Evolutionary conservation across 176 grass and related monocot genomes (phyloP).

Genomic region (Juncus inflexus): DNA sequence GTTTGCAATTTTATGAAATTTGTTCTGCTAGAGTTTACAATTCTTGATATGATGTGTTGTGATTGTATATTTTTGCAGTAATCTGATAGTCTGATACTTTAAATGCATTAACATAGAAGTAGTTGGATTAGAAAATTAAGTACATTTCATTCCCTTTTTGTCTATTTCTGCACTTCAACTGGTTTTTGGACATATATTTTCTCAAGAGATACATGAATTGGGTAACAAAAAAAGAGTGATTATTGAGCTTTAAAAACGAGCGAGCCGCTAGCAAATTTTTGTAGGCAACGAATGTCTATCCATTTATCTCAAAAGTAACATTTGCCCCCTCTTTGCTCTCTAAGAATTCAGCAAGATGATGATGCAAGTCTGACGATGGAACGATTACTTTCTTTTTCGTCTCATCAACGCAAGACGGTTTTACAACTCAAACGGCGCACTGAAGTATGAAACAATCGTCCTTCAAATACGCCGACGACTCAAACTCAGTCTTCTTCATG

Average conservation of each 20-base stretch:
- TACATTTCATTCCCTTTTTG: no score
- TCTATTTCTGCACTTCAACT: no score
- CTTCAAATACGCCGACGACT: not conserved
- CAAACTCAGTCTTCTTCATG: not conserved
- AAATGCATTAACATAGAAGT: slow-evolving; percentile 27
- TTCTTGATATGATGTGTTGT: no score
- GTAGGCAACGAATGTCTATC: slow-evolving; percentile 19
- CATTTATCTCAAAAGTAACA: slow-evolving; percentile 15
- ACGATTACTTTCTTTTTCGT: not conserved
- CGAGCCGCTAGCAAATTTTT: slow-evolving; percentile 16
- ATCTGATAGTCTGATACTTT: slow-evolving; percentile 12
- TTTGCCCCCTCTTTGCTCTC: slow-evolving; percentile 13
- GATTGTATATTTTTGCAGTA: slow-evolving; percentile 23
- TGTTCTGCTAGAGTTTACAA: no score
- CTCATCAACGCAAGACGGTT: not conserved
- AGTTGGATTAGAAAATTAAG: no score
- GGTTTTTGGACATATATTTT: no score
- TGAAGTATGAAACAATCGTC: slow-evolving; percentile 26
- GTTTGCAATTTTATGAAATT: no score
- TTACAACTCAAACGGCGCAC: slow-evolving; percentile 17
- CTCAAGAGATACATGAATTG: no score
- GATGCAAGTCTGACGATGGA: not conserved
- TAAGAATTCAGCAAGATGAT: slow-evolving; percentile 22
- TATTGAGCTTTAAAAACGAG: slow-evolving; percentile 37
- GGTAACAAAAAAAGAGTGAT: no score